A percentile compares a stretch with the other conserved stretches of the same genome.
Conservation (phyloP, 1,284 basidiomycete species). For the Apiotrichum akiyoshidainum region DNA sequence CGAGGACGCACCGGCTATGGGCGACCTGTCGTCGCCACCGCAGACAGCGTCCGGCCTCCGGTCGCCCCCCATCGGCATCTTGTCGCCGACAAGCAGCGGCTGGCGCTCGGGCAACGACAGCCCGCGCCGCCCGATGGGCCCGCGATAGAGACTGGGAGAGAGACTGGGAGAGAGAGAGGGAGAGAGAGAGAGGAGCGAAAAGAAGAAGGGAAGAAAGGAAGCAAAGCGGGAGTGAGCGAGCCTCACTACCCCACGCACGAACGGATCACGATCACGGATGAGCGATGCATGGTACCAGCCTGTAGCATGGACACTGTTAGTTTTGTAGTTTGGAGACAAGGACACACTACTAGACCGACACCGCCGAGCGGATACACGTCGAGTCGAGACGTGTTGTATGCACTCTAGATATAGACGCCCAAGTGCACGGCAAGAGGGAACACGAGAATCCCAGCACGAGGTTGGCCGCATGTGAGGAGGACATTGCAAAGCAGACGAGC, state of each 20-base stretch:
- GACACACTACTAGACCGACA: background rate
- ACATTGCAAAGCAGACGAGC: too few species aligned
- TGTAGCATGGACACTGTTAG: background rate
- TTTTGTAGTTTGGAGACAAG: too few species aligned
- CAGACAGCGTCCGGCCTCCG: background rate
- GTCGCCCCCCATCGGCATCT: background rate
- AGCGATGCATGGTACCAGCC: background rate
- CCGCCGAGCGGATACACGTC: background rate
- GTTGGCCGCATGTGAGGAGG: too few species aligned
- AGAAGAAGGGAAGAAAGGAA: background rate
- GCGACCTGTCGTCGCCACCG: background rate
- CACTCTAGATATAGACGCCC: background rate
- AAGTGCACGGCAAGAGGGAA: background rate
- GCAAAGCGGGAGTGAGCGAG: background rate
- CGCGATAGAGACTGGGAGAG: background rate
- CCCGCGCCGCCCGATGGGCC: conserved; percentile 1
- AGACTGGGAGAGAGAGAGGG: background rate
- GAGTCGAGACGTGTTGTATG: conserved; percentile 2
- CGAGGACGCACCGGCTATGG: background rate
- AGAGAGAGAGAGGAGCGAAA: background rate
- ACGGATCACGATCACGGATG: too few species aligned
- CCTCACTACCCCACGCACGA: too few species aligned
- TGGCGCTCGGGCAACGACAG: background rate
- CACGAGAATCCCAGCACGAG: background rate
- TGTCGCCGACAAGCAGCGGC: too few species aligned